Conservation (phyloP, 768 basidiomycete genomes). For the Flagelloscypha sp. region DNA sequence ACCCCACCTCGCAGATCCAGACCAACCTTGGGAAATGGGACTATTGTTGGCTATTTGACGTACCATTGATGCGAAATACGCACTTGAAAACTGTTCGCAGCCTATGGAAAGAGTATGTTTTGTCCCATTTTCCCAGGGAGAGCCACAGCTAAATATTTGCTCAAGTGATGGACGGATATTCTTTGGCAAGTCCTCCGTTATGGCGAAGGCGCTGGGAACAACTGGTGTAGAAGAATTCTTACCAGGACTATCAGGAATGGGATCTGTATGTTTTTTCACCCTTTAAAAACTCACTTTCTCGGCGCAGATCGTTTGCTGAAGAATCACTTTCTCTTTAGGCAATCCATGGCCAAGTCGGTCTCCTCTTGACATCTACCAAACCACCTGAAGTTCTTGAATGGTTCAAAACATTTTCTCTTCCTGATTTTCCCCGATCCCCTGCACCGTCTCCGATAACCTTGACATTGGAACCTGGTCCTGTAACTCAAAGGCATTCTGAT, state of each 20-base stretch:
- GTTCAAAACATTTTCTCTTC: conserved; percentile 85
- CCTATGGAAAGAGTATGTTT: conserved; percentile 82
- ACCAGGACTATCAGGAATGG: too few species aligned
- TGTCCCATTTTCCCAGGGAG: conserved; percentile 1
- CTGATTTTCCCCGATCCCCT: conserved; percentile 88
- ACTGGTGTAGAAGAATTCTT: conserved; percentile 84
- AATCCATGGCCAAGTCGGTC: conserved; percentile 91
- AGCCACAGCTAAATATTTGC: conserved; percentile 1
- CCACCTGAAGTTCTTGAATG: conserved; percentile 90
- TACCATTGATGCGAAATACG: conserved; percentile 92
- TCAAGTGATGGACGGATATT: conserved; percentile 81
- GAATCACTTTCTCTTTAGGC: conserved; percentile 39
- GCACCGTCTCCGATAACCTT: conserved; percentile 72
- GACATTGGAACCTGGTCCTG: conserved; percentile 72
- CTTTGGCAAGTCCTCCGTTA: conserved; percentile 79
- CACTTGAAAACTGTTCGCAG: conserved; percentile 90
- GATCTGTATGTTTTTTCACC: too few species aligned
- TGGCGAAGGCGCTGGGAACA: conserved; percentile 92
- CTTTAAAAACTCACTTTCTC: not conserved
- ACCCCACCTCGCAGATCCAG: conserved; percentile 50
- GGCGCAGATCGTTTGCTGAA: not conserved
- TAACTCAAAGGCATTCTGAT: conserved; percentile 72
- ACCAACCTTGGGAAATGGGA: conserved; percentile 81
- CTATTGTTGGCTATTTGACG: conserved; percentile 93
- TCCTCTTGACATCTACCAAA: conserved; percentile 85